Evolutionary conservation across 345 rosid species (phyloP).

Genomic region (Pistacia atlantica): DNA sequence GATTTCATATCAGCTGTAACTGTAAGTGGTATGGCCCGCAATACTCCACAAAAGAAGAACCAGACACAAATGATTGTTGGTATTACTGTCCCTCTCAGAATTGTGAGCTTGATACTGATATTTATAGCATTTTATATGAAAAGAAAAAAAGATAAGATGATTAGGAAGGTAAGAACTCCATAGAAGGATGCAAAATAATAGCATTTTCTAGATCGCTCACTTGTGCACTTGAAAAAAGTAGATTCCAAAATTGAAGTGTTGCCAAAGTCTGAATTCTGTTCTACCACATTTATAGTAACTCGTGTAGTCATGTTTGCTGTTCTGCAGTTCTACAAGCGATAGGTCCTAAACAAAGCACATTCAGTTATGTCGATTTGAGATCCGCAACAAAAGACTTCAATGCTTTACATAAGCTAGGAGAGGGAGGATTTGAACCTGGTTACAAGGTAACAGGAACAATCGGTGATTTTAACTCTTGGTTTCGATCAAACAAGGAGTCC

Average conservation of each 20-base stretch:
- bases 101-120: conserved; percentile 15
- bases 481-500: too few relatives aligned
- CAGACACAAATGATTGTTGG: conserved; percentile 30
- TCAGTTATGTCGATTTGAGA: conserved; percentile 35
- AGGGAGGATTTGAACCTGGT: conserved; percentile 44
- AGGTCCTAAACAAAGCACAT: conserved; percentile 33
- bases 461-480: too few relatives aligned
- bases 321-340: conserved; percentile 32
- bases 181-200: neutral
- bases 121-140: neutral
- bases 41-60: neutral
- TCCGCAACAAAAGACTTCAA: conserved; percentile 38
- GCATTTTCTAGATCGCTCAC: neutral
- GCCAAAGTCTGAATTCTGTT: too few relatives aligned
- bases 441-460: conserved; percentile 35
- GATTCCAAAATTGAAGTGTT: too few relatives aligned
- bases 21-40: conserved; percentile 23
- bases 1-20: conserved; percentile 28
- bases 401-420: conserved; percentile 41
- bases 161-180: conserved; percentile 26
- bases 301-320: too few relatives aligned
- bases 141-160: conserved; percentile 10
- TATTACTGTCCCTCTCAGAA: conserved; percentile 17
- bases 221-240: too few relatives aligned
- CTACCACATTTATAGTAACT: too few relatives aligned